Conservation (phyloP, 108 stramenopile species). For the Cylindrotheca closterium region DNA sequence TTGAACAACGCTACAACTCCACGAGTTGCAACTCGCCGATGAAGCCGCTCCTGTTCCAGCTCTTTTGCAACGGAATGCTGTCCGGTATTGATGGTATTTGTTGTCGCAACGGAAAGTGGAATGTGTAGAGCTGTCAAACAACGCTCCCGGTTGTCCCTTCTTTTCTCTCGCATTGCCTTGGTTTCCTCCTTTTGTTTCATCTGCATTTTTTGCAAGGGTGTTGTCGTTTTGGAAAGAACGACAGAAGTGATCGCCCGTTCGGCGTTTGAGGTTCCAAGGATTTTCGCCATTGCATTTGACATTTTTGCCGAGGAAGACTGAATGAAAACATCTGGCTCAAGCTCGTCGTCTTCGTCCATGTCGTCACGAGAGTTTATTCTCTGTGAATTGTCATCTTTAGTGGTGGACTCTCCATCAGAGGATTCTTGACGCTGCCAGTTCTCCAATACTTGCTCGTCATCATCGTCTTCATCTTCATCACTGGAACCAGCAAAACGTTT, state of each 20-base stretch:
- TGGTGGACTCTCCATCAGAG: neutral
- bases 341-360: slow-evolving; percentile 28
- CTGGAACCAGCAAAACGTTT: slow-evolving; percentile 88
- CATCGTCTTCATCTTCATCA: slow-evolving; percentile 61
- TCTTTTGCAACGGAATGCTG: slow-evolving; percentile 51
- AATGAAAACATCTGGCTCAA: slow-evolving; percentile 16
- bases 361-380: slow-evolving; percentile 27
- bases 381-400: slow-evolving; percentile 24
- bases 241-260: slow-evolving; percentile 25
- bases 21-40: slow-evolving; percentile 83
- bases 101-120: slow-evolving; percentile 68
- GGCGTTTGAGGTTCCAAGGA: slow-evolving; percentile 47
- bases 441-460: slow-evolving; percentile 27
- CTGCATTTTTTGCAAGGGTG: slow-evolving; percentile 73
- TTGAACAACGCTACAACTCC: slow-evolving; percentile 92
- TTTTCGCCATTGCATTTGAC: slow-evolving; percentile 83
- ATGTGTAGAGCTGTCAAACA: slow-evolving; percentile 73
- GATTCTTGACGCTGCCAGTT: too few relatives aligned
- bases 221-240: slow-evolving; percentile 73
- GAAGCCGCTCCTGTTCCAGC: slow-evolving; percentile 77
- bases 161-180: slow-evolving; percentile 49
- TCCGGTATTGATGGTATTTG: slow-evolving; percentile 26
- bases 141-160: slow-evolving; percentile 54
- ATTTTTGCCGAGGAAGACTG: slow-evolving; percentile 35
- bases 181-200: slow-evolving; percentile 60